Evolutionary conservation across 345 rosid genomes (phyloP).

Genomic region (Cardamine resedifolia): DNA sequence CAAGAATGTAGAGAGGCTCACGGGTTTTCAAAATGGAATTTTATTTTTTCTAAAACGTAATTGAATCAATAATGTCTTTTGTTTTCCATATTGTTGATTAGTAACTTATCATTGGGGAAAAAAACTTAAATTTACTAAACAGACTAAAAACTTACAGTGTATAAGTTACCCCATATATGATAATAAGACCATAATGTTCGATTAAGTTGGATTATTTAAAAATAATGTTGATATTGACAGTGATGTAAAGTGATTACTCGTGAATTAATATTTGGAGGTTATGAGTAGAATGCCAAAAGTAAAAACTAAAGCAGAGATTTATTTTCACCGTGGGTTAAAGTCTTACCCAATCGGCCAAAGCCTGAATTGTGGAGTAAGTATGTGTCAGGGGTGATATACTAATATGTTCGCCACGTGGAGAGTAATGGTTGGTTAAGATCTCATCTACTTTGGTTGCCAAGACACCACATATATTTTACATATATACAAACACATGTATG

Average conservation of each 20-base stretch:
- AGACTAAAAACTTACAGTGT: background rate
- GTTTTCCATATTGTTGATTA: slow-evolving; percentile 7
- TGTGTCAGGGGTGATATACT: background rate
- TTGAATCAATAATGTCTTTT: background rate
- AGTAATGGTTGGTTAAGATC: background rate
- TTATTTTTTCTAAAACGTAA: background rate
- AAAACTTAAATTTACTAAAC: background rate
- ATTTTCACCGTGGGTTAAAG: slow-evolving; percentile 16
- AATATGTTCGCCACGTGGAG: slow-evolving; percentile 25
- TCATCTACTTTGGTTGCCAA: slow-evolving; percentile 34
- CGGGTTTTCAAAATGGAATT: slow-evolving; percentile 35
- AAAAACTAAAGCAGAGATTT: background rate
- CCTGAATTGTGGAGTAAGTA: background rate
- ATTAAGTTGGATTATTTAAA: slow-evolving; percentile 19
- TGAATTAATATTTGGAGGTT: slow-evolving; percentile 12
- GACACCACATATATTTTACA: slow-evolving; percentile 12
- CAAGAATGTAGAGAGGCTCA: slow-evolving; percentile 41
- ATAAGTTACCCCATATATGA: slow-evolving; percentile 5
- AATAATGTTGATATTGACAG: slow-evolving; percentile 24
- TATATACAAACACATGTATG: slow-evolving; percentile 1
- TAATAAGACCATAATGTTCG: slow-evolving; percentile 18
- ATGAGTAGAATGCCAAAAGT: background rate
- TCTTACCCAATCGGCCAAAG: slow-evolving; percentile 9
- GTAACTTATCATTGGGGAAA: background rate
- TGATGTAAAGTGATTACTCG: slow-evolving; percentile 25